phyloP scores from a whole-genome alignment of 192 early-diverging fungal genomes.

The Coemansia sp. region DNA sequence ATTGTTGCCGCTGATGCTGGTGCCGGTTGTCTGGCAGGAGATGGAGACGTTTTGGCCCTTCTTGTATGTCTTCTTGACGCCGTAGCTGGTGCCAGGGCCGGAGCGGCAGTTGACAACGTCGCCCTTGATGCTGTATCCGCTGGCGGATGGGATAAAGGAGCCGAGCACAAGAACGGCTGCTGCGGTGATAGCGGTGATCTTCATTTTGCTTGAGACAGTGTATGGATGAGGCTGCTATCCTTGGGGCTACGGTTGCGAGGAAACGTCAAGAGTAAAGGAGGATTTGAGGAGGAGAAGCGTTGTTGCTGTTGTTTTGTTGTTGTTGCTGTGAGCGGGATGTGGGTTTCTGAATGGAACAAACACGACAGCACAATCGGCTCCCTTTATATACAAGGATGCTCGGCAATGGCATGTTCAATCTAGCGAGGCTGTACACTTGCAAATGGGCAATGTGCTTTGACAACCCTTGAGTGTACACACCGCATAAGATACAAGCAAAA shows the following conservation, averaged over 20 bases:
- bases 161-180: slow-evolving; percentile 9
- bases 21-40: slow-evolving; percentile 32
- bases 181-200: slow-evolving; percentile 16
- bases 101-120: slow-evolving; percentile 29
- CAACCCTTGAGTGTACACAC: too few relatives aligned
- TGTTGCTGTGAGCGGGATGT: not conserved
- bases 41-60: slow-evolving; percentile 20
- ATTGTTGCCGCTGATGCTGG: slow-evolving; percentile 30
- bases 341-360: not conserved
- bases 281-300: not conserved
- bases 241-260: too few relatives aligned
- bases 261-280: not conserved
- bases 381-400: not conserved
- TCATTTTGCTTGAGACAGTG: slow-evolving; percentile 12
- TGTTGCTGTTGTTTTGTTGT: not conserved
- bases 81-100: slow-evolving; percentile 33
- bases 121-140: slow-evolving; percentile 15
- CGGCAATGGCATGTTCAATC: not conserved
- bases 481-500: not conserved
- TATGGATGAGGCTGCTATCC: not conserved
- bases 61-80: slow-evolving; percentile 22
- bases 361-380: not conserved
- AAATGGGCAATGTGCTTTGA: slow-evolving; percentile 3
- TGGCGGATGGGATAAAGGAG: slow-evolving; percentile 6
- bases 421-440: not conserved